Conservation (phyloP, 148 eudicot species). For the Simmondsia chinensis region DNA sequence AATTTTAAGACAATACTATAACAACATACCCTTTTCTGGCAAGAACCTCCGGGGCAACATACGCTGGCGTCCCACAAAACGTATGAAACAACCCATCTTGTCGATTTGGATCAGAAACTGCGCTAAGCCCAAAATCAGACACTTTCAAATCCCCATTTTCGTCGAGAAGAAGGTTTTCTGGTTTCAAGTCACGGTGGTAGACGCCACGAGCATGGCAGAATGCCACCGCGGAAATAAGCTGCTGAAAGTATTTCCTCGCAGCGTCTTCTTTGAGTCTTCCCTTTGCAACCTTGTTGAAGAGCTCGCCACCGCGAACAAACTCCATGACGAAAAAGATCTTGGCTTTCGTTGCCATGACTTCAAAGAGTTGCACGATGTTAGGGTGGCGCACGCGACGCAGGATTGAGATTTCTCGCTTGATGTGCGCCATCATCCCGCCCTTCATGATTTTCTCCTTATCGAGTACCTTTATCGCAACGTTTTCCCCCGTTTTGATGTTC, state of each 20-base stretch:
- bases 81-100: slow-evolving; percentile 57
- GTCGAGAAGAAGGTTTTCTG: slow-evolving; percentile 44
- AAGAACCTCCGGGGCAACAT: slow-evolving; percentile 53
- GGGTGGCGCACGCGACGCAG: slow-evolving; percentile 54
- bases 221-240: slow-evolving; percentile 40
- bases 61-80: slow-evolving; percentile 60
- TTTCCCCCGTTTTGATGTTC: slow-evolving; percentile 23
- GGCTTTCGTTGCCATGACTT: slow-evolving; percentile 56
- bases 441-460: slow-evolving; percentile 59
- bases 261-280: slow-evolving; percentile 44
- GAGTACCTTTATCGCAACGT: slow-evolving; percentile 46
- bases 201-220: slow-evolving; percentile 61
- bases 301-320: slow-evolving; percentile 50
- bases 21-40: slow-evolving; percentile 40
- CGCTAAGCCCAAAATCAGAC: slow-evolving; percentile 53
- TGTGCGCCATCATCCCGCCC: slow-evolving; percentile 41
- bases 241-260: slow-evolving; percentile 55
- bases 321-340: slow-evolving; percentile 64
- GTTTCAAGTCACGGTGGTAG: slow-evolving; percentile 53
- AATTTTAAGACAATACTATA: no score
- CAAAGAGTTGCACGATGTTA: slow-evolving; percentile 49
- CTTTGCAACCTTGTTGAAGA: slow-evolving; percentile 47
- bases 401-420: slow-evolving; percentile 51
- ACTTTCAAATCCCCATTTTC: slow-evolving; percentile 55
- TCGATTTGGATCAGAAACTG: slow-evolving; percentile 40